These are phyloP conservation scores for Aquilaria yunnanensis DNA, from an alignment of 345 rosid species.

Conservation along the genomic window DNA sequence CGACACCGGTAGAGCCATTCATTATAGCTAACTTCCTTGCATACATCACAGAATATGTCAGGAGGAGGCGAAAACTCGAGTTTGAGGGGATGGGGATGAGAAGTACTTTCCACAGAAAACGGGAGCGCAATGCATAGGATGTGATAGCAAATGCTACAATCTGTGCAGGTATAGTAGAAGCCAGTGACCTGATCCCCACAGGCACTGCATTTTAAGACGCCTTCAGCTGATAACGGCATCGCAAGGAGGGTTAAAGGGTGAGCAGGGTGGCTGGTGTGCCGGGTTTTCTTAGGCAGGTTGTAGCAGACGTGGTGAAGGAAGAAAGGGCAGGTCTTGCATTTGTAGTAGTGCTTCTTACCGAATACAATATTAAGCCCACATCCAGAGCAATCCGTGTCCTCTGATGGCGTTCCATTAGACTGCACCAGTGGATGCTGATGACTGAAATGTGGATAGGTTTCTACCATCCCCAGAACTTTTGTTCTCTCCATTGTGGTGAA, in stretches of 20 bases:
- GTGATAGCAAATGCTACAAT: conserved; percentile 30
- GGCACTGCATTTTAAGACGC: conserved; percentile 29
- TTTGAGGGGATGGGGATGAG: conserved; percentile 43
- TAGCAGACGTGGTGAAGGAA: conserved; percentile 35
- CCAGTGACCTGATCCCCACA: conserved; percentile 29
- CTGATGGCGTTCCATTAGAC: background rate
- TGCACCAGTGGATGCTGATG: conserved; percentile 32
- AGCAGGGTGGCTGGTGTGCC: conserved; percentile 34
- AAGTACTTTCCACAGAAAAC: conserved; percentile 19
- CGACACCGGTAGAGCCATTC: conserved; percentile 52
- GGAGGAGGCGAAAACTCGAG: conserved; percentile 40
- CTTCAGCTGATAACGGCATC: conserved; percentile 10
- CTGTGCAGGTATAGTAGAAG: conserved; percentile 35
- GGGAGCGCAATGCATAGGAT: conserved; percentile 40
- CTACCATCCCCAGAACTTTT: no score
- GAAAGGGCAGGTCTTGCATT: conserved; percentile 38
- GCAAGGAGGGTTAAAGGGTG: conserved; percentile 28
- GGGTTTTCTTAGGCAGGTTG: conserved; percentile 31
- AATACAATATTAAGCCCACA: conserved; percentile 28
- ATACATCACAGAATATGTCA: conserved; percentile 39
- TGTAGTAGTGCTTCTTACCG: conserved; percentile 29
- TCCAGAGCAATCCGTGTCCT: conserved; percentile 17
- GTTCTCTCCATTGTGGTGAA: no score
- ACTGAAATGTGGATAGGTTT: conserved; percentile 28
- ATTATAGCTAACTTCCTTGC: conserved; percentile 23